Base-by-base conservation (phyloP, 1,284 basidiomycete species). In the Apiotrichum siamense region DNA sequence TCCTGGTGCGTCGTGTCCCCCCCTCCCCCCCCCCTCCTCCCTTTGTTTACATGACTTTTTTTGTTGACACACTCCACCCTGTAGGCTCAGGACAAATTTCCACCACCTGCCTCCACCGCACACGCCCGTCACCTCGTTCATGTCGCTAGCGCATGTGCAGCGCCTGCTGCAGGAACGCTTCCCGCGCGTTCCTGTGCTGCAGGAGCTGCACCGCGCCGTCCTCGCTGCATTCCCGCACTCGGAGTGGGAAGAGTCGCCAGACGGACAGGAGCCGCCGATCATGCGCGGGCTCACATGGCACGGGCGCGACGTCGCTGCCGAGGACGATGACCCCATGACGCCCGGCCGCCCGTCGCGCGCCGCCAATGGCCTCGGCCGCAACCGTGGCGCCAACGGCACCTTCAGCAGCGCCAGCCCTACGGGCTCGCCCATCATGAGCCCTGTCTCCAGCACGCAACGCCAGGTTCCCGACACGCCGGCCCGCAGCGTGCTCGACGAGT, bases 61-160 rank as follows among this genome's bases (percentile, higher is more conserved):
- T 44, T 5, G 40, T 17, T 24, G 32, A 6, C 24, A 23, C 12
- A 45, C 21, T 42, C n/a, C 17, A 23, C 18, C 21, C 29, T 18
- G 7, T 48, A 72, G 69, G 69, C 59, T 72, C 15, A 64, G 67
- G 21, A 68, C 65, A 33, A 72, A 72, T 58, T 72, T 72, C 49
- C 66, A 70, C 46, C 66, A 72, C 50, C 59, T 65, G 26, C 65
- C 66, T 11, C 61, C 63, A 20, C 58, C 60, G 18, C 66, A 67
- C 48, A 64, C 59, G 21, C 52, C 60, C 17, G 50, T 66, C 27
- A 66, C 65, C 6, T 63, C 64, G 2, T 63, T 61, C 27, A 69
- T 69, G 63, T 66, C 66, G 9, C 58, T 70, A 13, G 65, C 63
- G 21, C 65, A 63, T 27, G 62, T 72, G 31, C 65, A 67, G 13